phyloP scores from a whole-genome alignment of 257 asterid genomes.

The Primulina tabacum region DNA sequence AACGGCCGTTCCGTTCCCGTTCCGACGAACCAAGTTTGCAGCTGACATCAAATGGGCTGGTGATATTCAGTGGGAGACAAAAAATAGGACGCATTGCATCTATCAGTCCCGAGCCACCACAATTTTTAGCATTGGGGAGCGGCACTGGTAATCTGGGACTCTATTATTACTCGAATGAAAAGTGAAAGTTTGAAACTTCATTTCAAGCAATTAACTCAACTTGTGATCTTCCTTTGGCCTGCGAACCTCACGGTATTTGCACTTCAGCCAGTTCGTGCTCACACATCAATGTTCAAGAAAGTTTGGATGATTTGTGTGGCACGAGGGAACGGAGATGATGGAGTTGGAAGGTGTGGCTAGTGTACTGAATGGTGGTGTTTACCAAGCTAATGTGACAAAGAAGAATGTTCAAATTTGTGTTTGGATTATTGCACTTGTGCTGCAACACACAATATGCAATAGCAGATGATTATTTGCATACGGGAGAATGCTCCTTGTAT shows the following conservation, averaged over 20 bases:
- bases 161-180: conserved; percentile 53
- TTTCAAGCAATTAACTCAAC: conserved; percentile 52
- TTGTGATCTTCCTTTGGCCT: conserved; percentile 77
- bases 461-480: background rate
- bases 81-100: conserved; percentile 48
- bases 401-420: conserved; percentile 50
- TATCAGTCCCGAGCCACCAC: conserved; percentile 32
- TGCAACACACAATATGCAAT: conserved; percentile 48
- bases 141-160: conserved; percentile 57
- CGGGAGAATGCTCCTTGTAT: conserved; percentile 45
- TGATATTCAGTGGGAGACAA: conserved; percentile 44
- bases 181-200: conserved; percentile 49
- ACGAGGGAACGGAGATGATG: conserved; percentile 44
- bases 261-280: conserved; percentile 64
- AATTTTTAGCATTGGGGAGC: conserved; percentile 57
- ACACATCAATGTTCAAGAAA: conserved; percentile 39
- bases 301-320: conserved; percentile 45
- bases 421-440: conserved; percentile 60
- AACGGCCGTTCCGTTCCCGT: too few relatives aligned
- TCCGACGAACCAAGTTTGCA: too few relatives aligned
- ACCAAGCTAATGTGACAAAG: conserved; percentile 35
- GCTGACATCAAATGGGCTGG: conserved; percentile 58
- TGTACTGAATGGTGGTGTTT: conserved; percentile 43
- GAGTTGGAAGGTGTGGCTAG: conserved; percentile 61
- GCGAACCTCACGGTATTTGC: conserved; percentile 64